These are phyloP conservation scores for Tetratostichococcus sp. DNA, from an alignment of 139 green algal genomes.

Conservation along the genomic window DNA sequence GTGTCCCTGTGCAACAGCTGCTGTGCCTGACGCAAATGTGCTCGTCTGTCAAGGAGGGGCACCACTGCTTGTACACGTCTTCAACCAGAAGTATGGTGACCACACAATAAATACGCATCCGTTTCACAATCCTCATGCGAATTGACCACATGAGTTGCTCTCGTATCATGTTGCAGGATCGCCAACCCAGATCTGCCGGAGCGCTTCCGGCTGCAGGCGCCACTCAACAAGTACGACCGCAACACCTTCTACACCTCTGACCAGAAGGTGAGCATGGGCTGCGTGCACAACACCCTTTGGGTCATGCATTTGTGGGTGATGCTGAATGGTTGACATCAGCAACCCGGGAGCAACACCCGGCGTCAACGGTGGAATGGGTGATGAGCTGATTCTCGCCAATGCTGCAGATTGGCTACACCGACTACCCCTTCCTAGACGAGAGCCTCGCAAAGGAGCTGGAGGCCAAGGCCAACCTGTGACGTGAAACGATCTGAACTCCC, in stretches of 20 bases:
- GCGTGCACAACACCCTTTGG: neutral
- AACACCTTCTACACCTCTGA: conserved; percentile 68
- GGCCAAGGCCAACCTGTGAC: neutral
- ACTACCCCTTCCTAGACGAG: conserved; percentile 82
- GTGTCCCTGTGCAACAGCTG: no score
- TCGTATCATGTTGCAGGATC: conserved; percentile 32
- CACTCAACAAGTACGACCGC: conserved; percentile 73
- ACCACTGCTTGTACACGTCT: no score
- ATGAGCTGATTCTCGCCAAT: no score
- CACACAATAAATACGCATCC: no score
- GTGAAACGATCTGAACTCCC: no score
- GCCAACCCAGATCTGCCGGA: conserved; percentile 76
- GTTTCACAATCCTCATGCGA: no score
- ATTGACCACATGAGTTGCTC: no score
- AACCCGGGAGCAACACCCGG: no score
- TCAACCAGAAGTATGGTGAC: no score
- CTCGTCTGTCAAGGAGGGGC: neutral
- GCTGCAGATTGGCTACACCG: conserved; percentile 59
- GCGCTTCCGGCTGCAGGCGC: conserved; percentile 49
- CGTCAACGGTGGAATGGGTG: no score
- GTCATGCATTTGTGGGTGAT: neutral
- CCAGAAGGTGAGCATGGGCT: conserved; percentile 3
- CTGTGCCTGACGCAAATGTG: neutral
- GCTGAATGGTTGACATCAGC: no score
- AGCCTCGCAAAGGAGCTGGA: conserved; percentile 3